Evolutionary conservation across 805 yeast genomes (phyloP).

Genomic region (Priceomyces carsonii): DNA sequence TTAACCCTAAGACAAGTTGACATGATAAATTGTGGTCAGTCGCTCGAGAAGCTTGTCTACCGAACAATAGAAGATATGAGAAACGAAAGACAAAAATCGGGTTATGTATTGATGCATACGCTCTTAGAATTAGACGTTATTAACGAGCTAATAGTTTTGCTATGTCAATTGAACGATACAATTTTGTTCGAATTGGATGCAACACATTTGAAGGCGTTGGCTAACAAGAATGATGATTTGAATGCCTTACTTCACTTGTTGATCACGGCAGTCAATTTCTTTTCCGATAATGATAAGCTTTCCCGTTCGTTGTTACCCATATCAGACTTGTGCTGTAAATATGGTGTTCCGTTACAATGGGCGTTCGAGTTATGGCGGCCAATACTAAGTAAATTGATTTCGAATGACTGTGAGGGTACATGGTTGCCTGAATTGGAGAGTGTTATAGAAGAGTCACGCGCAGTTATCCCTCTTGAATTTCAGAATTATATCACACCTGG

Average conservation of each 20-base stretch:
- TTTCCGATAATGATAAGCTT: constrained; percentile 37
- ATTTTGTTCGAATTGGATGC: constrained; percentile 34
- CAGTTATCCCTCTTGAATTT: constrained; percentile 14
- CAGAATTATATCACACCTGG: constrained; percentile 32
- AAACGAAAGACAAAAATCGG: constrained; percentile 46
- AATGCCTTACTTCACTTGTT: constrained; percentile 65
- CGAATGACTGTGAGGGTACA: constrained; percentile 15
- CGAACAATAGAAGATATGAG: constrained; percentile 62
- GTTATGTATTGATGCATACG: constrained; percentile 48
- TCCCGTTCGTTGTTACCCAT: constrained; percentile 39
- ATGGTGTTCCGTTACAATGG: constrained; percentile 57
- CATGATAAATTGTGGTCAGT: constrained; percentile 62
- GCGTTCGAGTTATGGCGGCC: constrained; percentile 79
- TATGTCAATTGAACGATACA: constrained; percentile 50
- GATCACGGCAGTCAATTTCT: constrained; percentile 57
- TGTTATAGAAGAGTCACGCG: constrained; percentile 13
- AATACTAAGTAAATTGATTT: constrained; percentile 29
- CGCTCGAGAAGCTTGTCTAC: constrained; percentile 57
- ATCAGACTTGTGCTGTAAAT: constrained; percentile 40
- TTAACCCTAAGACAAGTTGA: constrained; percentile 65
- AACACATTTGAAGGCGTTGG: constrained; percentile 67
- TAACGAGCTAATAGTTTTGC: constrained; percentile 65
- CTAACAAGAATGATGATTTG: constrained; percentile 73
- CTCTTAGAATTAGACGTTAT: constrained; percentile 46
- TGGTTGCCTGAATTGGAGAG: constrained; percentile 8